Conservation (phyloP, 768 basidiomycete genomes). For the Amanita muscaria region DNA sequence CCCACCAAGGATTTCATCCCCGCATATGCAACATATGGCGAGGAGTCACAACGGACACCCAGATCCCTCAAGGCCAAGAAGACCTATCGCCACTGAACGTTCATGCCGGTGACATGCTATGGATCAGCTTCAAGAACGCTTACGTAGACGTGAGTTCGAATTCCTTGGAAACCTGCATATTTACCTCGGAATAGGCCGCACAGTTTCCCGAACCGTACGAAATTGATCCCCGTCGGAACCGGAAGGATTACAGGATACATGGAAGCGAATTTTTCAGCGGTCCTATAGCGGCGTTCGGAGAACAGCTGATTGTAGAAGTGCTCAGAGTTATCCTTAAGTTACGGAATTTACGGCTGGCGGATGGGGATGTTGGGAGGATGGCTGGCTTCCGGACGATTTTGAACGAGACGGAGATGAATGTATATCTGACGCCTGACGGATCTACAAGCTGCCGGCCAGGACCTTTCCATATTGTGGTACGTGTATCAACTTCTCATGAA, state of each 20-base stretch:
- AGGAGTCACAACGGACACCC: constrained; percentile 22
- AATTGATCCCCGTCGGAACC: constrained; percentile 32
- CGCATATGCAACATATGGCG: constrained; percentile 37
- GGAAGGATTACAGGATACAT: constrained; percentile 18
- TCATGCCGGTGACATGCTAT: constrained; percentile 33
- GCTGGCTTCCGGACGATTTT: constrained; percentile 21
- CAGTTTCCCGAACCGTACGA: constrained; percentile 33
- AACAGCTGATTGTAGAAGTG: constrained; percentile 33
- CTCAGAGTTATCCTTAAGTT: constrained; percentile 37
- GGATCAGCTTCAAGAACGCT: constrained; percentile 34
- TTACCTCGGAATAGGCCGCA: constrained; percentile 19
- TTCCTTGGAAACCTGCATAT: not conserved
- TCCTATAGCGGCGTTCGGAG: constrained; percentile 27
- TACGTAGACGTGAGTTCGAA: constrained; percentile 28
- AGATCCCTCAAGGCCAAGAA: constrained; percentile 28
- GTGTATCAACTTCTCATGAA: constrained; percentile 6
- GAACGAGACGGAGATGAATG: constrained; percentile 27
- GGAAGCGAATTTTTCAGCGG: constrained; percentile 35
- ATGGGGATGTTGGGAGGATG: constrained; percentile 33
- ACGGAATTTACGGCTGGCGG: constrained; percentile 37
- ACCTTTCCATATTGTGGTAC: constrained; percentile 26
- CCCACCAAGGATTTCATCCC: constrained; percentile 24
- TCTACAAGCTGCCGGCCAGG: constrained; percentile 29
- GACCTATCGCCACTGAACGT: constrained; percentile 25
- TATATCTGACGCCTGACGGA: constrained; percentile 26